Base-by-base conservation (phyloP, 768 basidiomycete genomes). In the Mycena latifolia region DNA sequence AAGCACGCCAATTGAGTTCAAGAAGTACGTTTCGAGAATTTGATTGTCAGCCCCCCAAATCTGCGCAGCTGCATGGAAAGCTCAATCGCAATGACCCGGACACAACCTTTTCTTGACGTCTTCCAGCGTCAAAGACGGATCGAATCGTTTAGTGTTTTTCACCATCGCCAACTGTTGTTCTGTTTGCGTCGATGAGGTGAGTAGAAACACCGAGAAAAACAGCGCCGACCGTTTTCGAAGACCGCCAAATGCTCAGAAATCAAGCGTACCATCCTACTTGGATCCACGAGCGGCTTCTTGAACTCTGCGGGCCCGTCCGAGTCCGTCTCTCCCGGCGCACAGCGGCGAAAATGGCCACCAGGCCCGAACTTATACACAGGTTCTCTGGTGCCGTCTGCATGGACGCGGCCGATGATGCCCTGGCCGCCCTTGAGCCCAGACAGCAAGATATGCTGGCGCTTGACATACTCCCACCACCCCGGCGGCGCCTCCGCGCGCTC, bases 41-140 rank as follows among this genome's bases (percentile, higher is more conserved):
- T n/a, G n/a, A n/a, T n/a, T n/a, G n/a, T n/a, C n/a, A n/a, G n/a
- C n/a, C n/a, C n/a, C n/a, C n/a, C n/a, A n/a, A n/a, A n/a, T n/a
- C n/a, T n/a, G n/a, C n/a, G n/a, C n/a, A n/a, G n/a, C n/a, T n/a
- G n/a, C n/a, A n/a, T n/a, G n/a, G n/a, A n/a, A n/a, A n/a, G n/a
- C n/a, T n/a, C n/a, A n/a, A n/a, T n/a, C n/a, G n/a, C n/a, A n/a
- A n/a, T n/a, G n/a, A n/a, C n/a, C n/a, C n/a, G n/a, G n/a, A n/a
- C n/a, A n/a, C n/a, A n/a, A n/a, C n/a, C n/a, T n/a, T n/a, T 57
- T 46, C 55, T 45, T 46, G 17, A 10, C 55, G 7, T 57, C 55
- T 6, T 57, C 55, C 28, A 46, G 18, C 8, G 55, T 46, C 25
- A 46, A 12, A 31, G 15, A 11, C 29, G 29, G 41, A 43, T 43